phyloP scores from a whole-genome alignment of 23 red algal genomes.

The Pyropia haitanensis region DNA sequence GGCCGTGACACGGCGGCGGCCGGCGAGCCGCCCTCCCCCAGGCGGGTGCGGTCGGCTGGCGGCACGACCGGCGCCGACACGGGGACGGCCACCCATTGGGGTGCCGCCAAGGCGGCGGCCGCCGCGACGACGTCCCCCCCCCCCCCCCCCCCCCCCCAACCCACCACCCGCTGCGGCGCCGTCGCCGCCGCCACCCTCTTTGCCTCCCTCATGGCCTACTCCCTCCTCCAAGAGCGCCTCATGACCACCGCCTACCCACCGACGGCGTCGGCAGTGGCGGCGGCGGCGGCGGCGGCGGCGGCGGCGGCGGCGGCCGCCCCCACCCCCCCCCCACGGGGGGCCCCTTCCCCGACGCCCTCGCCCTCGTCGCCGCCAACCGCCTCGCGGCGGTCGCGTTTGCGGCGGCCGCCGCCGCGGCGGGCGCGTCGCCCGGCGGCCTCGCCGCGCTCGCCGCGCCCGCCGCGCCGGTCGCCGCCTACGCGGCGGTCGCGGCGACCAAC shows the following conservation, averaged over 20 bases:
- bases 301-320: too few relatives aligned
- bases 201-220: constrained; percentile 50
- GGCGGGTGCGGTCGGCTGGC: too few relatives aligned
- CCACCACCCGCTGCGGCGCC: background rate
- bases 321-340: too few relatives aligned
- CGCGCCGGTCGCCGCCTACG: constrained; percentile 38
- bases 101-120: too few relatives aligned
- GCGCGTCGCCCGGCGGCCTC: background rate
- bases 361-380: constrained; percentile 74
- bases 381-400: constrained; percentile 49
- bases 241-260: constrained; percentile 47
- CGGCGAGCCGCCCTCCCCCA: too few relatives aligned
- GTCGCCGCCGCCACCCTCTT: constrained; percentile 31
- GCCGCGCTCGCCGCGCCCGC: constrained; percentile 2
- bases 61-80: too few relatives aligned
- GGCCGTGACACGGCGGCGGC: too few relatives aligned
- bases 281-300: too few relatives aligned
- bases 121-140: too few relatives aligned
- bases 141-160: too few relatives aligned
- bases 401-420: background rate
- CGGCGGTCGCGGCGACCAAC: constrained; percentile 49
- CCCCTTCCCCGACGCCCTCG: constrained; percentile 52
- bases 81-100: too few relatives aligned
- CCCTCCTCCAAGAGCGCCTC: constrained; percentile 71
- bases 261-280: too few relatives aligned